These are phyloP conservation scores for Lasiosphaeriaceae sp. DNA, from an alignment of 495 filamentous ascomycete species.

Conservation along the genomic window DNA sequence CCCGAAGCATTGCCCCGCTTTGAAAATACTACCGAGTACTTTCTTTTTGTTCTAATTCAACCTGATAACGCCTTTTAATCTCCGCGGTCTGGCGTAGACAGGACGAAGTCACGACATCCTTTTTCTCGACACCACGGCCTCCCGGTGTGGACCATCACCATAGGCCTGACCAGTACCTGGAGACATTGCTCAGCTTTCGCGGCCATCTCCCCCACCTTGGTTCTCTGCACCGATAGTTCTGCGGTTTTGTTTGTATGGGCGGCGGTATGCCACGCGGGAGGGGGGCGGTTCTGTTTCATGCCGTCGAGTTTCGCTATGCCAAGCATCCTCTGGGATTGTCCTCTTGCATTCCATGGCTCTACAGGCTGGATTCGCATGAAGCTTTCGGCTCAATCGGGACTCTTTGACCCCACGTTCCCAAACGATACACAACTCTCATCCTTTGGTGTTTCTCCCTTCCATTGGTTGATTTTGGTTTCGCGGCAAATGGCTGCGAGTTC, in stretches of 20 bases:
- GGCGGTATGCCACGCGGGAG: slow-evolving; percentile 6
- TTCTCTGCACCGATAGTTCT: slow-evolving; percentile 19
- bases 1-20: slow-evolving; percentile 26
- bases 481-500: not conserved
- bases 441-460: not conserved
- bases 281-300: not conserved
- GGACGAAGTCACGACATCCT: slow-evolving; percentile 55
- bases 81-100: slow-evolving; percentile 42
- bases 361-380: not conserved
- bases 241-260: slow-evolving; percentile 5
- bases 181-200: slow-evolving; percentile 14
- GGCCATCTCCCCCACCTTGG: not conserved
- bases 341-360: not conserved
- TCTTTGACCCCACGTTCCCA: not conserved
- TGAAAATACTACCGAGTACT: slow-evolving; percentile 30
- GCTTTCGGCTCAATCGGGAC: not conserved
- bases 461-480: not conserved
- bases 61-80: slow-evolving; percentile 43
- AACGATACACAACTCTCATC: not conserved
- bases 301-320: not conserved
- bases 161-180: slow-evolving; percentile 9
- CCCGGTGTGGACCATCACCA: slow-evolving; percentile 22
- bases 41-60: slow-evolving; percentile 38
- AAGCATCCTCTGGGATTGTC: not conserved
- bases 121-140: slow-evolving; percentile 33